Evolutionary conservation across 164 flowering plant species (phyloP).

Genomic region (Stephania japonica): DNA sequence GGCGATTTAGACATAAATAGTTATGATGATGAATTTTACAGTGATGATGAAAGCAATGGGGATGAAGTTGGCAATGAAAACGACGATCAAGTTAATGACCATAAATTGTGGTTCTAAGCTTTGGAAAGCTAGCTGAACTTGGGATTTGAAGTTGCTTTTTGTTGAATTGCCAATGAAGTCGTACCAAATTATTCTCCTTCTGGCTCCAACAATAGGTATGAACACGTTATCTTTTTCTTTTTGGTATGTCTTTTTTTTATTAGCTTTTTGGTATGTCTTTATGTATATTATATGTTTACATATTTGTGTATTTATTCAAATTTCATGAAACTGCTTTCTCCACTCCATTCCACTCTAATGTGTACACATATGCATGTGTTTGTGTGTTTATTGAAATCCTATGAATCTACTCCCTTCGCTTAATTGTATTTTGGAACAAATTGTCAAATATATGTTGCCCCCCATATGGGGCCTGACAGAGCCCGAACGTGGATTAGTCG

Average conservation of each 20-base stretch:
- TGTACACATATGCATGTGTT: too few species aligned
- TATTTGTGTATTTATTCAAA: too few species aligned
- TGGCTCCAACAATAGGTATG: background rate
- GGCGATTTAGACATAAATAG: constrained; percentile 25
- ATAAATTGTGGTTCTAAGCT: constrained; percentile 21
- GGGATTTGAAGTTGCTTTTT: background rate
- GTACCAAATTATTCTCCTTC: background rate
- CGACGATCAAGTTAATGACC: constrained; percentile 10
- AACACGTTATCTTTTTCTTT: background rate
- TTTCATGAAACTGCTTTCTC: background rate
- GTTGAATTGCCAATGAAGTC: background rate
- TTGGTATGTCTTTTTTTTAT: too few species aligned
- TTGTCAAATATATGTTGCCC: too few species aligned
- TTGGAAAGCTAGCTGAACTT: background rate
- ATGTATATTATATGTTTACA: too few species aligned
- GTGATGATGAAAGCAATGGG: constrained; percentile 15
- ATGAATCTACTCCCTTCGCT: too few species aligned
- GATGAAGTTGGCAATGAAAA: constrained; percentile 13
- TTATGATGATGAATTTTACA: constrained; percentile 17
- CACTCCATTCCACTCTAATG: too few species aligned
- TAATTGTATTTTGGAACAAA: too few species aligned
- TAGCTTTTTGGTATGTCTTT: too few species aligned
- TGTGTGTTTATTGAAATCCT: too few species aligned
- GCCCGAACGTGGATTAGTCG: too few species aligned
- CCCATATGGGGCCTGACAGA: too few species aligned